Evolutionary conservation across 352 stramenopile genomes (phyloP), one percentile per base, ranked within the genome.

Genomic region (Phytophthora uliginosa): DNA sequence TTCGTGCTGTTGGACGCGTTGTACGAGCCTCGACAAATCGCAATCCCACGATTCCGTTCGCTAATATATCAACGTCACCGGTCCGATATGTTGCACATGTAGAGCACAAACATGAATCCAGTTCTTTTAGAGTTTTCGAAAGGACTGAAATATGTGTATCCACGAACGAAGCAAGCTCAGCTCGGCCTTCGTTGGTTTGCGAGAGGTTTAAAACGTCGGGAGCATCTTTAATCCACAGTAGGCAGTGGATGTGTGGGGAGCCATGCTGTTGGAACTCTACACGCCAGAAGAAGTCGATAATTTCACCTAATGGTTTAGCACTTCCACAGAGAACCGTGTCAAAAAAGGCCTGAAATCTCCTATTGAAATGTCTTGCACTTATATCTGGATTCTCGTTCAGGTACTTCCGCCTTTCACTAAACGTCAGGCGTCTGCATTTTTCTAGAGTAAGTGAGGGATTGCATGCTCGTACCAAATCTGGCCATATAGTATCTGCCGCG

Each of bases 271-370:
- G 67, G 47, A 74, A 31, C 26, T 31, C 26, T 2, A 31, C 26
- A 4, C 26, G 53, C 73, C 73, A 80, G 42, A 80, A 77, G 26
- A 55, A 70, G 22, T 72, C 64, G 0, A 17, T 33, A 15, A 77
- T 72, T 52, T 69, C 42, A 15, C 64, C 63, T 0, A 79, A 51
- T 7, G 61, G 60, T 28, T 60, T 38, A 0, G 61, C 15, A 56
- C n/a, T 26, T 0, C 24, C 57, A 13, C 20, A 42, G 0, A 68
- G 8, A n/a, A 77, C 33, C 12, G 60, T 34, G 0, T 70, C 15
- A 22, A 74, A 80, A 58, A 77, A 51, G 3, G 62, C 56, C 3
- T 70, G 63, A 31, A 81, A 81, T 2, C 74, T 52, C 15, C 69
- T 31, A 24, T 63, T 51, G 36, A 80, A 80, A 55, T 74, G 64